Evolutionary conservation across 2,329 filamentous ascomycete species (phyloP), one percentile per base, ranked within the genome.

Genomic region (Phialocephala sp.): DNA sequence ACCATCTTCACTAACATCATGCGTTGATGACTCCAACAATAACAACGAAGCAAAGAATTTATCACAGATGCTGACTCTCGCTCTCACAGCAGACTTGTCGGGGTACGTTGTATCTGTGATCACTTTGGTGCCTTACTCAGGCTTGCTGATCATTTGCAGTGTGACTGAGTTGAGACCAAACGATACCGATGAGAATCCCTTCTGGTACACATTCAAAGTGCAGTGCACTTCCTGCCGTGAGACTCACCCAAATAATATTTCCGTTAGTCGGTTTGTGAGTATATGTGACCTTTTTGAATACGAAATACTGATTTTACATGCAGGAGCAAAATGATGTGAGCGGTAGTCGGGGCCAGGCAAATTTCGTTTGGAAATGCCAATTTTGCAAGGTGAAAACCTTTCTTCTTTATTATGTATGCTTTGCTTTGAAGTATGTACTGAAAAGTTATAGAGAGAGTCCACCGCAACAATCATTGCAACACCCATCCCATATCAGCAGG

Each of bases 361-460:
- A 98, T 79, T 99, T 99, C 79, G 95, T 99, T n/a, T 99, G 95
- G 94, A 94, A 89, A 79, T 99, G 95, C 85, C 97, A 96, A 80
- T 94, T 95, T 77, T 99, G 95, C 89, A 96, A 95, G 87, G 93
- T 95, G 72, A 36, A 80, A 35, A 77, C 20, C 36, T 32, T 2
- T 15, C 4, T 54, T 8, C 43, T 27, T 50, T 9, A n/a, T 24
- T 5, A 43, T 1, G 41, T 54, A 20, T 41, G 41, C 36, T 35
- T 55, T 1, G 20, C 39, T 20, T 35, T 9, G 9, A 11, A 43
- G 14, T 9, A 45, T 24, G 27, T 61, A 35, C 47, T 52, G 12
- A 58, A 39, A 27, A 58, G 18, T 54, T 37, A 55, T 18, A 94
- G 92, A 85, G 91, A 78, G 91, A 95, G 77, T 92, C 93, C 20